phyloP scores from a whole-genome alignment of 306 rosid species.

The Cucurbita moschata region DNA sequence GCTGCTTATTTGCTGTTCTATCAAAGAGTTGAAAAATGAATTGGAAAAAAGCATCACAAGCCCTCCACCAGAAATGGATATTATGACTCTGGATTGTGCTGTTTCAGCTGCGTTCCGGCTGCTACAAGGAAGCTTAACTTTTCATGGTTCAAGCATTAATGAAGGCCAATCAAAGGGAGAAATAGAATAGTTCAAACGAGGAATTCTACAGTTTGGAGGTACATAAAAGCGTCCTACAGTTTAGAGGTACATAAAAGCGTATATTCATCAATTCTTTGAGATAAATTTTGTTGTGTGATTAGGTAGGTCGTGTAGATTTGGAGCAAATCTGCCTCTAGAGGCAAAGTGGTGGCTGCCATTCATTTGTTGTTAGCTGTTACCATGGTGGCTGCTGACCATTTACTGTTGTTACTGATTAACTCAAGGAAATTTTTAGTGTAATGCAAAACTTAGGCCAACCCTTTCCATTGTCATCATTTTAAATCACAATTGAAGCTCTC shows the following conservation, averaged over 20 bases:
- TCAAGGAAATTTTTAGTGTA: not conserved
- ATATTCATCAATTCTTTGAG: not conserved
- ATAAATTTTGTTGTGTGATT: constrained; percentile 3
- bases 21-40: constrained; percentile 41
- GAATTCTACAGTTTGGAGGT: constrained; percentile 6
- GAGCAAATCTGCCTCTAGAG: not conserved
- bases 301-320: not conserved
- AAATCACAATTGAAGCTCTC: not conserved
- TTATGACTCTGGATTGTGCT: not conserved
- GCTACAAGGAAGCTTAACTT: not conserved
- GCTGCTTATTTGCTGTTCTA: constrained; percentile 90
- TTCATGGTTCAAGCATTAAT: not conserved
- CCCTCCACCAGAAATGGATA: not conserved
- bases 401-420: not conserved
- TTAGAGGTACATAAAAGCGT: constrained; percentile 2
- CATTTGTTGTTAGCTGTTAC: not conserved
- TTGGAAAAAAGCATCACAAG: not conserved
- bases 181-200: not conserved
- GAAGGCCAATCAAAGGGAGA: not conserved
- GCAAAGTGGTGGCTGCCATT: not conserved
- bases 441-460: not conserved
- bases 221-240: not conserved
- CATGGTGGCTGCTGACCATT: not conserved
- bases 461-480: not conserved
- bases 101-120: not conserved